Evolutionary conservation across 176 grass and related monocot genomes (phyloP).

Genomic region (Chloris gayana): DNA sequence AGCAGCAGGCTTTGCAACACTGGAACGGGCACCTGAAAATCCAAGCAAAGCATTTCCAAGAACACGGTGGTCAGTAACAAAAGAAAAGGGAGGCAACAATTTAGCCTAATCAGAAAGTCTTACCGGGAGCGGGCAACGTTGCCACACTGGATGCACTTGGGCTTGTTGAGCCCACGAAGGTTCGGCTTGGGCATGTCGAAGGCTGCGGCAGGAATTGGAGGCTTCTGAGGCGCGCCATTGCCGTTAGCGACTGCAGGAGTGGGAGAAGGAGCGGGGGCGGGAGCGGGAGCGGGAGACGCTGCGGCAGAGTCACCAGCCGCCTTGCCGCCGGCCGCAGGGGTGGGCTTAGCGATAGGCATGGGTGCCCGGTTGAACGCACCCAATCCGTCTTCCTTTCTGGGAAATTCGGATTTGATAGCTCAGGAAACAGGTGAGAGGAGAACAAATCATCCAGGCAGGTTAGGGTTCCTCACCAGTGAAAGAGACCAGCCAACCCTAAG

Average conservation of each 20-base stretch:
- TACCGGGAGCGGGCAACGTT: constrained; percentile 98
- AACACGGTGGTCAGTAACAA: neutral
- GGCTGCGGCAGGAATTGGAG: constrained; percentile 15
- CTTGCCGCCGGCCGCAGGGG: constrained; percentile 28
- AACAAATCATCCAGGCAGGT: neutral
- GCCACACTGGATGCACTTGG: constrained; percentile 93
- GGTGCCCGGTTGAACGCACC: neutral
- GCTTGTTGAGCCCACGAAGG: constrained; percentile 91
- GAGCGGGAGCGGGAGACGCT: neutral
- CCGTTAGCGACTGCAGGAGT: constrained; percentile 44
- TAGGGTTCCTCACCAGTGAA: neutral
- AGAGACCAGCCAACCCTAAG: neutral
- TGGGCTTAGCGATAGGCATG: constrained; percentile 7
- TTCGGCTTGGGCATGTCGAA: constrained; percentile 83
- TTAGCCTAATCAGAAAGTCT: neutral
- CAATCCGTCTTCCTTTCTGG: neutral
- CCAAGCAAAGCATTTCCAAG: neutral
- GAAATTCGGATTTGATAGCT: neutral
- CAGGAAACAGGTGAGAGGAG: neutral
- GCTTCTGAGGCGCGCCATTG: constrained; percentile 64
- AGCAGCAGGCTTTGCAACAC: constrained; percentile 97
- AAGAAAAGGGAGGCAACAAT: neutral
- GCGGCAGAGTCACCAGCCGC: constrained; percentile 31
- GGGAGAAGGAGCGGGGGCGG: constrained; percentile 38
- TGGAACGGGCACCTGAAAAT: constrained; percentile 88